A percentile compares a stretch with the other conserved stretches of the same genome.
These are phyloP conservation scores for Magnusiomyces paraingens DNA, from an alignment of 1,139 yeast species.

Conservation along the genomic window DNA sequence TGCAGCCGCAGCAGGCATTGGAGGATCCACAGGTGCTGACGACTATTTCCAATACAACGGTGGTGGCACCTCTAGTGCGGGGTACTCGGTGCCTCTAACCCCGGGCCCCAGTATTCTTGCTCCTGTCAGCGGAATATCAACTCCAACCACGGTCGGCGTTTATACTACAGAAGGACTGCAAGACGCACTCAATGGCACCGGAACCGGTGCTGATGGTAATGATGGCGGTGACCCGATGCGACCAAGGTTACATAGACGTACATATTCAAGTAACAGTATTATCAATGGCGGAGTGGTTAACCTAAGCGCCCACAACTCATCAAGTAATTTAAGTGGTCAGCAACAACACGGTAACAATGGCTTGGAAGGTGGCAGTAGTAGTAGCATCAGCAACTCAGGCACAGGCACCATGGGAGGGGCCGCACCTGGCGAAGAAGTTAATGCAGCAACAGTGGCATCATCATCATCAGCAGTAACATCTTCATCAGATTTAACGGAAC, in stretches of 20 bases:
- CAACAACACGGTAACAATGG: background rate
- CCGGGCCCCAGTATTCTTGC: slow-evolving; percentile 19
- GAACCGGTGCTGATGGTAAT: background rate
- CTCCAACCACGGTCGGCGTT: slow-evolving; percentile 2
- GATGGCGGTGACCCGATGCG: slow-evolving; percentile 6
- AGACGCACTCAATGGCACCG: background rate
- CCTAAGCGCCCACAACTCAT: slow-evolving; percentile 5
- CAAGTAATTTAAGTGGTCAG: background rate
- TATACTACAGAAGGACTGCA: slow-evolving; percentile 2
- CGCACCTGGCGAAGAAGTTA: too few relatives aligned
- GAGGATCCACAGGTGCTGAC: slow-evolving; percentile 1
- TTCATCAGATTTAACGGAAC: background rate
- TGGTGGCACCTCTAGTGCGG: background rate
- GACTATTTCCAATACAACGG: background rate
- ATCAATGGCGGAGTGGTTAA: slow-evolving; percentile 13
- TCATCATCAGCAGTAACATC: too few relatives aligned
- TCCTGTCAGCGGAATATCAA: background rate
- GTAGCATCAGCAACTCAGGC: too few relatives aligned
- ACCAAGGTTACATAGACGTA: slow-evolving; percentile 11
- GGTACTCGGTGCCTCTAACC: slow-evolving; percentile 2
- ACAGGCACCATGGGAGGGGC: too few relatives aligned
- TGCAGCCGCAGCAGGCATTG: background rate
- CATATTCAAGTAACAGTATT: slow-evolving; percentile 13
- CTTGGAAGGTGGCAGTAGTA: background rate
- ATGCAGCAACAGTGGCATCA: too few relatives aligned